Conservation (phyloP, 2,329 filamentous ascomycete species). For the Colletotrichum sp. region DNA sequence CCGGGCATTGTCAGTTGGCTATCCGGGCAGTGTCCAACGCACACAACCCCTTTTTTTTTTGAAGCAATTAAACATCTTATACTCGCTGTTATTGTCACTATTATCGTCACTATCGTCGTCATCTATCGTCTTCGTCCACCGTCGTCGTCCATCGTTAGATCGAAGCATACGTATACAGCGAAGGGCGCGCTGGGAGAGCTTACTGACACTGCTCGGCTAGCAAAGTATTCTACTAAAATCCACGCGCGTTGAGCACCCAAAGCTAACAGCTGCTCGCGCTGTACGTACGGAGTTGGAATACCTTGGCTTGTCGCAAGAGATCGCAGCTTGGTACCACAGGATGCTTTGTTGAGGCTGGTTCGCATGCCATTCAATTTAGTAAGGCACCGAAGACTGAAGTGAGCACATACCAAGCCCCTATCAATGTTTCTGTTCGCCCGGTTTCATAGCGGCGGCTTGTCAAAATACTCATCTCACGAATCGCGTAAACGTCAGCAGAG, state of each 20-base stretch:
- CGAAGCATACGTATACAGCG: too few relatives aligned
- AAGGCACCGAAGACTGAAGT: background rate
- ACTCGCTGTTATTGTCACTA: too few relatives aligned
- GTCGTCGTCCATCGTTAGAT: too few relatives aligned
- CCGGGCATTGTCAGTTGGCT: too few relatives aligned
- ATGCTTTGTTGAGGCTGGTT: background rate
- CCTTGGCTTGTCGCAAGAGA: background rate
- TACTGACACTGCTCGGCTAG: too few relatives aligned
- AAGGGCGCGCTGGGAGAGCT: too few relatives aligned
- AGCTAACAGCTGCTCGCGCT: background rate
- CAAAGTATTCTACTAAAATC: background rate
- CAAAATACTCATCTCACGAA: background rate
- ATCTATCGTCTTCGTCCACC: too few relatives aligned
- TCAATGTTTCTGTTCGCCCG: background rate
- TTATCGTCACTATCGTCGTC: too few relatives aligned
- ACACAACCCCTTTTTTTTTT: fast-evolving
- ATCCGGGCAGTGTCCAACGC: too few relatives aligned
- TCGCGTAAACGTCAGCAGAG: background rate
- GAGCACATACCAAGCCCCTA: background rate
- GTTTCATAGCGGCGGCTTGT: background rate
- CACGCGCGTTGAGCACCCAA: background rate
- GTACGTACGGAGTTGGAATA: background rate
- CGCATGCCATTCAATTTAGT: background rate
- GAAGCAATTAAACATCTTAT: too few relatives aligned
- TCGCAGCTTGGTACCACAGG: background rate